These are phyloP conservation scores for Ophiobolus disseminans DNA, from an alignment of 2,329 filamentous ascomycete species.

Conservation along the genomic window DNA sequence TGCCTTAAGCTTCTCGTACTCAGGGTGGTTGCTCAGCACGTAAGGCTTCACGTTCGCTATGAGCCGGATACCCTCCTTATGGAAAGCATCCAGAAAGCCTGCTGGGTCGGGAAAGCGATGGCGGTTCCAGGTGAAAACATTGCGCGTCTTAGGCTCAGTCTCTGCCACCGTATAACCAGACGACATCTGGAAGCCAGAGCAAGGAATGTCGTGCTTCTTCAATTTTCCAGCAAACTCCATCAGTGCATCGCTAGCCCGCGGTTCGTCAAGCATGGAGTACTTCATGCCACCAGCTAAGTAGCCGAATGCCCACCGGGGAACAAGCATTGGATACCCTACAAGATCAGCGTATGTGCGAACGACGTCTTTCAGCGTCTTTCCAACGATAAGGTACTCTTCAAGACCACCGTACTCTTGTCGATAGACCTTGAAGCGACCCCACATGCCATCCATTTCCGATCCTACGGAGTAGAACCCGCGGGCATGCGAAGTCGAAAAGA, in stretches of 20 bases:
- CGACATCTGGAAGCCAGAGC: slow-evolving; percentile 75
- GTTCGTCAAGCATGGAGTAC: slow-evolving; percentile 65
- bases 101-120: slow-evolving; percentile 74
- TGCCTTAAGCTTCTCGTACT: slow-evolving; percentile 67
- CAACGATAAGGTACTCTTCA: slow-evolving; percentile 73
- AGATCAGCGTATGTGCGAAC: slow-evolving; percentile 71
- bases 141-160: slow-evolving; percentile 71
- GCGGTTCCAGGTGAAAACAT: slow-evolving; percentile 75
- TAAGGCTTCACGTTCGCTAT: slow-evolving; percentile 79
- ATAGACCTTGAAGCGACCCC: slow-evolving; percentile 77
- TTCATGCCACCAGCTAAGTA: slow-evolving; percentile 74
- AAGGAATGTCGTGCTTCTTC: slow-evolving; percentile 71
- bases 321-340: slow-evolving; percentile 71
- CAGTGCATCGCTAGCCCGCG: slow-evolving; percentile 63
- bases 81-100: slow-evolving; percentile 67
- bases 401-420: slow-evolving; percentile 75
- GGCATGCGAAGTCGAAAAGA: slow-evolving; percentile 72
- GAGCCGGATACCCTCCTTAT: slow-evolving; percentile 69
- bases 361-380: slow-evolving; percentile 70
- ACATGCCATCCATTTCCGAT: slow-evolving; percentile 76
- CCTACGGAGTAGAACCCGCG: slow-evolving; percentile 71
- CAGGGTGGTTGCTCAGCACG: slow-evolving; percentile 70
- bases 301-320: slow-evolving; percentile 75
- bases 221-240: slow-evolving; percentile 68
- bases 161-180: slow-evolving; percentile 75